Base-by-base conservation (phyloP, 2,329 filamentous ascomycete species). In the Hirsutella minnesotensis region DNA sequence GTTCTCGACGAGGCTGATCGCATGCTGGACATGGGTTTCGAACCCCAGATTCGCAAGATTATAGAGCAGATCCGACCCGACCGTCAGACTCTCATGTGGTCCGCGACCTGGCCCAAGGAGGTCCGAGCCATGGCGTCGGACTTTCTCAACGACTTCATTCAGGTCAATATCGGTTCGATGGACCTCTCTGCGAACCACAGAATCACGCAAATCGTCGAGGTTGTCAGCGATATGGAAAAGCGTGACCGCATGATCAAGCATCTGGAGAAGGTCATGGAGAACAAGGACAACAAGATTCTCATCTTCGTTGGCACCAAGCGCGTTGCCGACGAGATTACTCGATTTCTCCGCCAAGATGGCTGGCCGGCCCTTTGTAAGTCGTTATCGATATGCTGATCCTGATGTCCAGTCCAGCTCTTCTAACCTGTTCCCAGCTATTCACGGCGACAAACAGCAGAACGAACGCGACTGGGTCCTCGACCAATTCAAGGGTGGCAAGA, bases 1-100 rank as follows among this genome's bases (percentile, higher is more conserved):
- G 92, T 96, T 53, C 88, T 98, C 50, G 92, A 98, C 58, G 92
- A 98, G 73, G 92, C 92, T 63, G 92, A 98, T 70, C 90, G 92
- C 60, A 98, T 98, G 92, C 76, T 98, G 63, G 92, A 98, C 71
- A 98, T 98, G 92, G 92, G 92, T 79, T 96, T 98, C 69, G 92
- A 98, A 71, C 92, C 92, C 53, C 92, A 96, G 66, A 96, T 98
- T 58, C 87, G 92, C 72, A 96, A 96, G 74, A 96, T 98, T 53
- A 89, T 98, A 54, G 77, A 84, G 50, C 92, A 98, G 70, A 96
- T 96, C 66, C 87, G 92, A 55, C 92, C 92, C 42, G 92, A 98
- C 64, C 83, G 92, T 75, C 92, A 98, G 67, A 98, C 92, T 49
- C 92, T 92, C 73, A 95, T 98, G 88, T 98, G 90, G 87, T 98